Conservation (phyloP, 257 asterid species). For the Capsicum rhomboideum region DNA sequence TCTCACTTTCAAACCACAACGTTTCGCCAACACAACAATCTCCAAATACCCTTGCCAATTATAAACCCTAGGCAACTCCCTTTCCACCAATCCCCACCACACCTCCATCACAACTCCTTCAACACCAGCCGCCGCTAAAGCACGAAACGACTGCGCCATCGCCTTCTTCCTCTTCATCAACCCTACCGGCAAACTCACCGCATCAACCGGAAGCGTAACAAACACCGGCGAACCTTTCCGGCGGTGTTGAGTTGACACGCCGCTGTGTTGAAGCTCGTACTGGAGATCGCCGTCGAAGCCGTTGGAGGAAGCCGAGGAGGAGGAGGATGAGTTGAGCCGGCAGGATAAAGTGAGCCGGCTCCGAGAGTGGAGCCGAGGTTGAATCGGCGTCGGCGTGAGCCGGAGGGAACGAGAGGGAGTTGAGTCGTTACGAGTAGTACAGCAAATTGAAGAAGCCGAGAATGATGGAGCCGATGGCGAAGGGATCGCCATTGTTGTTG, state of each 20-base stretch:
- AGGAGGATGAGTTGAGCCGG: constrained; percentile 31
- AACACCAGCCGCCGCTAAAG: constrained; percentile 66
- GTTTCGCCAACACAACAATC: constrained; percentile 50
- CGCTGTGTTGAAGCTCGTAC: constrained; percentile 49
- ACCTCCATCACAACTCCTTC: constrained; percentile 91
- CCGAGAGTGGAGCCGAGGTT: constrained; percentile 7
- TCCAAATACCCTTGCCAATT: constrained; percentile 72
- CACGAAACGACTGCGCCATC: constrained; percentile 56
- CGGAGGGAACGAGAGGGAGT: constrained; percentile 15
- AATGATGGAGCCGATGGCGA: constrained; percentile 56
- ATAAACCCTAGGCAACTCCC: constrained; percentile 45
- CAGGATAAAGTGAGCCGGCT: constrained; percentile 10
- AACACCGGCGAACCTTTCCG: constrained; percentile 53
- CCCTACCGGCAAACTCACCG: constrained; percentile 33
- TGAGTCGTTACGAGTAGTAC: constrained; percentile 16
- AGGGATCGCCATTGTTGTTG: constrained; percentile 57
- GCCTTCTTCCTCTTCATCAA: constrained; percentile 52
- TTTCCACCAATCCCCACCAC: constrained; percentile 94
- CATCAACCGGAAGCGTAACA: constrained; percentile 58
- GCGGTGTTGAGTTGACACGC: constrained; percentile 16
- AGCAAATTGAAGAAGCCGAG: constrained; percentile 32
- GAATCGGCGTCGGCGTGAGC: constrained; percentile 13
- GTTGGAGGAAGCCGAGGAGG: constrained; percentile 15
- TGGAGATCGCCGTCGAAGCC: constrained; percentile 33
- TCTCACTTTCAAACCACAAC: constrained; percentile 57